Conservation (phyloP, 1,284 basidiomycete species). For the Agaricales sp. region DNA sequence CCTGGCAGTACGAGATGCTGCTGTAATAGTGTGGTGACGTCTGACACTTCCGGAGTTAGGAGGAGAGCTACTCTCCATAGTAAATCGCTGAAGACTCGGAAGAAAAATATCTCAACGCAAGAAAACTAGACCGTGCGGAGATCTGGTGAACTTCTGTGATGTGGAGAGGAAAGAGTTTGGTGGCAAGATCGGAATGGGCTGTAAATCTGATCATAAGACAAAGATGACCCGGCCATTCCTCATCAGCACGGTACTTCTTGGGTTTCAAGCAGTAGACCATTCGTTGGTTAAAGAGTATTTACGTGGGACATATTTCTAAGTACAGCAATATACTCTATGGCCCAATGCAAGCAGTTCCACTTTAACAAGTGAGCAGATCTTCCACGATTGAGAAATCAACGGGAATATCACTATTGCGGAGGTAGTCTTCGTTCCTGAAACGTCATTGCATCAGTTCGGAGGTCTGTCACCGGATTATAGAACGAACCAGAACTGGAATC, state of each 20-base stretch:
- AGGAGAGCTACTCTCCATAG: conserved; percentile 20
- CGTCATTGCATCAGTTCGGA: conserved; percentile 7
- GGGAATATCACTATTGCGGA: conserved; percentile 50
- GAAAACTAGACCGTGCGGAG: background rate
- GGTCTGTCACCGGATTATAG: conserved; percentile 1
- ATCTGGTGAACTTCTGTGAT: background rate
- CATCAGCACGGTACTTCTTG: background rate
- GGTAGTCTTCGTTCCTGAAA: conserved; percentile 72
- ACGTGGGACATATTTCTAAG: too few relatives aligned
- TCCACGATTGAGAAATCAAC: conserved; percentile 45
- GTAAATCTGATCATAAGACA: background rate
- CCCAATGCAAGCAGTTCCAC: background rate
- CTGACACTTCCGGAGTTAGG: conserved; percentile 42
- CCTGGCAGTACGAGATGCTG: conserved; percentile 56
- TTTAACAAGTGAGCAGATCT: conserved; percentile 27
- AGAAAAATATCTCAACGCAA: background rate
- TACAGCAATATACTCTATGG: too few relatives aligned
- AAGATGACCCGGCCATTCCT: background rate
- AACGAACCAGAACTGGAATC: conserved; percentile 31
- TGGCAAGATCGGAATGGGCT: background rate
- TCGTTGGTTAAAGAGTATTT: too few relatives aligned
- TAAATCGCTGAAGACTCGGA: background rate
- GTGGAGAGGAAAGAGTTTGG: conserved; percentile 1
- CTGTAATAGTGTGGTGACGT: conserved; percentile 75
- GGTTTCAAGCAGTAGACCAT: too few relatives aligned